phyloP scores from a whole-genome alignment of 2,329 filamentous ascomycete genomes.

The Colletotrichum plurivorum region DNA sequence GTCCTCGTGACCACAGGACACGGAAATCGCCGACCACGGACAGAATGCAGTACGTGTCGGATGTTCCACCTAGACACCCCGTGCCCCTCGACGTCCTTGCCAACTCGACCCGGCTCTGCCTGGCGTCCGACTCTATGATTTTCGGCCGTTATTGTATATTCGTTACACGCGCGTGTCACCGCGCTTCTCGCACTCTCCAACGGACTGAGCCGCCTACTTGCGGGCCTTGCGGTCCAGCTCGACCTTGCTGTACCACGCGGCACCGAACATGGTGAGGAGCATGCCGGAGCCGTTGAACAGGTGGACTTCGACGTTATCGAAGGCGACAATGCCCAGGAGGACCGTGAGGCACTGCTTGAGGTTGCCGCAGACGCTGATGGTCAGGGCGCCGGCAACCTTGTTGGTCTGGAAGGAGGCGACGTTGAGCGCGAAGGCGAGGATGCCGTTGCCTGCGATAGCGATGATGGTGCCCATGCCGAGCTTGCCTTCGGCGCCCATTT shows the following conservation, averaged over 20 bases:
- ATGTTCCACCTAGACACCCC: conserved; percentile 25
- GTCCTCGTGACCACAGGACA: not conserved
- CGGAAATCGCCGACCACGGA: not conserved
- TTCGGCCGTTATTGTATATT: conserved; percentile 40
- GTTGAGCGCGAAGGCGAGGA: conserved; percentile 69
- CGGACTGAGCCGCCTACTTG: conserved; percentile 27
- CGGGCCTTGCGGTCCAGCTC: conserved; percentile 64
- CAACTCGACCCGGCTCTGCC: conserved; percentile 22
- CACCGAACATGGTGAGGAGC: conserved; percentile 67
- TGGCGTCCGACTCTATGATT: conserved; percentile 27
- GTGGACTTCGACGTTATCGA: conserved; percentile 62
- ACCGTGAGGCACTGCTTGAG: conserved; percentile 72
- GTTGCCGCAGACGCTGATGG: conserved; percentile 72
- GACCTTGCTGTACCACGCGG: conserved; percentile 70
- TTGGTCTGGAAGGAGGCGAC: conserved; percentile 71
- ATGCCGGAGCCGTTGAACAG: conserved; percentile 70
- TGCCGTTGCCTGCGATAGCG: conserved; percentile 65
- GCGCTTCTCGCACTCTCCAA: conserved; percentile 20
- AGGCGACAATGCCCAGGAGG: conserved; percentile 66
- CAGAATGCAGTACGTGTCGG: not conserved
- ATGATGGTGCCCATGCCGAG: conserved; percentile 54
- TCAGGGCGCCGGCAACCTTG: conserved; percentile 69
- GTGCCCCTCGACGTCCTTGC: conserved; percentile 3
- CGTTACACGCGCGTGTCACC: conserved; percentile 24
- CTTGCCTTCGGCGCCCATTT: conserved; percentile 52